Evolutionary conservation across 306 rosid species (phyloP).

Genomic region (Benincasa hispida): DNA sequence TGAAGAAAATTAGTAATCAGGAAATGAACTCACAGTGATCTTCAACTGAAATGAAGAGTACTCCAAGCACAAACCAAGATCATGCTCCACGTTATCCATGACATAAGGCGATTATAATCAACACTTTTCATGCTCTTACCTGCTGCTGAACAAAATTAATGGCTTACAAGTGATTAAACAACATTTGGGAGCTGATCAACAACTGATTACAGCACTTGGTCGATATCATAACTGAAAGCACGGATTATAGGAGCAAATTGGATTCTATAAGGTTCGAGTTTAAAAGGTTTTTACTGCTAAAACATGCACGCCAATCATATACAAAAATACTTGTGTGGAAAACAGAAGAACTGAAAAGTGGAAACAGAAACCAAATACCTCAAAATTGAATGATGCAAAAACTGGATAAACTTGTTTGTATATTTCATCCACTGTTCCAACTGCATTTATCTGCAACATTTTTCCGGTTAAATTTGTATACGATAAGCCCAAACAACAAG

Average conservation of each 20-base stretch:
- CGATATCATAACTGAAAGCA: neutral
- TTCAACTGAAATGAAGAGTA: neutral
- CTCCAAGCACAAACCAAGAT: neutral
- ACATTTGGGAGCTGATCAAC: neutral
- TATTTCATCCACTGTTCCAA: constrained; percentile 76
- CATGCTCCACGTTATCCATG: neutral
- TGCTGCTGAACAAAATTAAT: neutral
- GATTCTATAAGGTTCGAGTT: neutral
- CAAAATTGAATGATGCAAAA: constrained; percentile 33
- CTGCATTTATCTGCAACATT: constrained; percentile 62
- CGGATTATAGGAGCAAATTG: neutral
- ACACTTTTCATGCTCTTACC: neutral
- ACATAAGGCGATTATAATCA: neutral
- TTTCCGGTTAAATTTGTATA: neutral
- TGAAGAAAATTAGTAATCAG: neutral
- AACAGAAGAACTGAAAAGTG: neutral
- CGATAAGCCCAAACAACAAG: neutral
- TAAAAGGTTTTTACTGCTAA: neutral
- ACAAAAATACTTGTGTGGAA: neutral
- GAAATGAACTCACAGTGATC: neutral
- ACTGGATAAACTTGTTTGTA: constrained; percentile 70
- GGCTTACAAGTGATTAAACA: constrained; percentile 1
- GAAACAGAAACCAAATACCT: constrained; percentile 31
- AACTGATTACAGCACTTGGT: neutral
- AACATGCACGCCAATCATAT: neutral